phyloP scores from a whole-genome alignment of 192 early-diverging fungal species.

The Physocladia obscura region DNA sequence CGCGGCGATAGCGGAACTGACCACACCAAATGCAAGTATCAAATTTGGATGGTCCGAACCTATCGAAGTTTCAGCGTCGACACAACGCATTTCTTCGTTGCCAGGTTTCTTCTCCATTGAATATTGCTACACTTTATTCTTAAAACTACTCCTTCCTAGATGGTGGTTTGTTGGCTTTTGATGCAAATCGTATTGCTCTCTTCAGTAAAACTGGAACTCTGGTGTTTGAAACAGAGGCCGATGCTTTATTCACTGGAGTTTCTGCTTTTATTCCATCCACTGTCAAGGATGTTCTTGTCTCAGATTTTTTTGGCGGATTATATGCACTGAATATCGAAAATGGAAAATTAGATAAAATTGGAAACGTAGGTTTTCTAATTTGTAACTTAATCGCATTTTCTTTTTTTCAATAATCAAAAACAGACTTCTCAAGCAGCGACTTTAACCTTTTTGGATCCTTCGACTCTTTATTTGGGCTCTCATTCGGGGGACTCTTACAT shows the following conservation, averaged over 20 bases:
- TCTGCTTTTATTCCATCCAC: neutral
- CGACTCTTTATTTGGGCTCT: conserved; percentile 80
- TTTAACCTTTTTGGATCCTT: conserved; percentile 68
- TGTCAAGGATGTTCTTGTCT: conserved; percentile 49
- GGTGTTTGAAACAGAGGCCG: neutral
- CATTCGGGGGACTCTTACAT: conserved; percentile 83
- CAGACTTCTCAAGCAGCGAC: conserved; percentile 48
- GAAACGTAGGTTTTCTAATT: conserved; percentile 44
- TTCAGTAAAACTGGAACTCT: neutral
- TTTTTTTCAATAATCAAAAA: neutral
- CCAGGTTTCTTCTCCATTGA: neutral
- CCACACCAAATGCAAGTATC: conserved; percentile 43
- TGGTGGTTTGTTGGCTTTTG: neutral
- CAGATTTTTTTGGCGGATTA: conserved; percentile 66
- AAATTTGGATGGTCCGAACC: neutral
- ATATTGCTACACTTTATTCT: conserved; percentile 30
- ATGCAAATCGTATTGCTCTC: neutral
- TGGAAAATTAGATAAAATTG: conserved; percentile 46
- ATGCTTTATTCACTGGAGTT: neutral
- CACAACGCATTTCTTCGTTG: neutral
- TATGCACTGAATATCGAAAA: conserved; percentile 40
- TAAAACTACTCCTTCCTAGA: conserved; percentile 41
- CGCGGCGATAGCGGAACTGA: conserved; percentile 43
- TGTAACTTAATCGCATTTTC: neutral
- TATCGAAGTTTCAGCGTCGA: conserved; percentile 14